Conservation (phyloP, 352 stramenopile species). For the Thalassiosira pacifica region DNA sequence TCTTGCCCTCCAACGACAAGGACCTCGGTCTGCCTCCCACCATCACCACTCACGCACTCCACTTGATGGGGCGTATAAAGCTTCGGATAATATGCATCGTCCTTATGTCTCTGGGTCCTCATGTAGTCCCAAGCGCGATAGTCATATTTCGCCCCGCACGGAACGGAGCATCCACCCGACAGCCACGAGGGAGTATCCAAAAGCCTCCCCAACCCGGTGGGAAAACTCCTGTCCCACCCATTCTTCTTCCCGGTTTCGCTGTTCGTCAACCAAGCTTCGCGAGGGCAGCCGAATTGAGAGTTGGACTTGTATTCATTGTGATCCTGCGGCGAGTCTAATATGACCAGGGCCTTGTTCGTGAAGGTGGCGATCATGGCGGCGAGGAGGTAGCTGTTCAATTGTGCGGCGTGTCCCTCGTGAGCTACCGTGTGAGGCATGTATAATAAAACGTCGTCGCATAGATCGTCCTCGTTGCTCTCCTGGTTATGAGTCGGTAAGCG, state of each 20-base stretch:
- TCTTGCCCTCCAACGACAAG: not conserved
- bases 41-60: too few species aligned
- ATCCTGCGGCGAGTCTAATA: conserved; percentile 36
- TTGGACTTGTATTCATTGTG: conserved; percentile 29
- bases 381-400: conserved; percentile 58
- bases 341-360: conserved; percentile 43
- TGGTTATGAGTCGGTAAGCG: not conserved
- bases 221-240: conserved; percentile 27
- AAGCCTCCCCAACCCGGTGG: not conserved
- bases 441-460: conserved; percentile 52
- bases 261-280: conserved; percentile 7
- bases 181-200: not conserved
- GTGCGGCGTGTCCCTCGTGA: conserved; percentile 38
- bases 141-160: not conserved
- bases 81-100: not conserved
- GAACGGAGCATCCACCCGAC: not conserved
- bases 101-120: not conserved
- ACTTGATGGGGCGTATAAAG: too few species aligned
- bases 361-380: conserved; percentile 45
- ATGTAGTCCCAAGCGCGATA: not conserved
- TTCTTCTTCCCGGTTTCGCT: conserved; percentile 1
- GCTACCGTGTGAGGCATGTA: conserved; percentile 44
- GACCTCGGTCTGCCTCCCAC: not conserved
- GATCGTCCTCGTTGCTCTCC: too few species aligned
- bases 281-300: conserved; percentile 60